A percentile compares a stretch with the other conserved stretches of the same genome.
Conservation (phyloP, 345 rosid species). For the Tarenaya hassleriana region DNA sequence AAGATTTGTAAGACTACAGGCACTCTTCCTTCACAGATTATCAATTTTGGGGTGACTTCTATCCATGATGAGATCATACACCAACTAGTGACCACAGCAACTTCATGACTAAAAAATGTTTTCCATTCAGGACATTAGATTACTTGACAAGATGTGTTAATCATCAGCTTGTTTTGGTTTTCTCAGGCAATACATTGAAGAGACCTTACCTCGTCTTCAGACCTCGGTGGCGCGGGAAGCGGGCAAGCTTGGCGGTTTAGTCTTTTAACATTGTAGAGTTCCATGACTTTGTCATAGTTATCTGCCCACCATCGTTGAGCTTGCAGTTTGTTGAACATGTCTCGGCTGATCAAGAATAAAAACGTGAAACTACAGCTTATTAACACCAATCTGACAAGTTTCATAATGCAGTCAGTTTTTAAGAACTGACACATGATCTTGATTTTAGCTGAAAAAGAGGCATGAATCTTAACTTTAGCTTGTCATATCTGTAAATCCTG, state of each 20-base stretch:
- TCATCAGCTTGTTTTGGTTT: not conserved
- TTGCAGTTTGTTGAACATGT: slow-evolving; percentile 91
- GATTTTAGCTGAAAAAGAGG: too few species aligned
- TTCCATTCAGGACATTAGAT: too few species aligned
- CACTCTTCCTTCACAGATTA: too few species aligned
- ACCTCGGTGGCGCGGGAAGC: slow-evolving; percentile 82
- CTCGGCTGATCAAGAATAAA: slow-evolving; percentile 55
- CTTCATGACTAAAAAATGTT: too few species aligned
- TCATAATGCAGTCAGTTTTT: not conserved
- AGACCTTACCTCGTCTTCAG: slow-evolving; percentile 89
- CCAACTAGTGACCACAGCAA: too few species aligned
- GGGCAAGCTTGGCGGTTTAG: slow-evolving; percentile 91
- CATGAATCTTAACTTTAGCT: too few species aligned
- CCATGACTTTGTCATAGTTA: slow-evolving; percentile 90
- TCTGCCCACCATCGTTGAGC: slow-evolving; percentile 99
- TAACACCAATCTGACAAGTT: slow-evolving; percentile 4
- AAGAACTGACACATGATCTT: too few species aligned
- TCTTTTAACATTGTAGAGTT: slow-evolving; percentile 96
- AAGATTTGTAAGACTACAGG: too few species aligned
- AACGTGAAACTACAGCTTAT: slow-evolving; percentile 13
- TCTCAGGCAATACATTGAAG: slow-evolving; percentile 4
- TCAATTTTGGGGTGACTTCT: too few species aligned
- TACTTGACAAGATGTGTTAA: not conserved
- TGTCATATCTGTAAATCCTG: too few species aligned
- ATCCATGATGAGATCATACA: too few species aligned